Percentiles rank a stretch among this genome's conserved stretches.
Evolutionary conservation across 2,329 filamentous ascomycete species (phyloP).

Genomic region (Didymella sp.): DNA sequence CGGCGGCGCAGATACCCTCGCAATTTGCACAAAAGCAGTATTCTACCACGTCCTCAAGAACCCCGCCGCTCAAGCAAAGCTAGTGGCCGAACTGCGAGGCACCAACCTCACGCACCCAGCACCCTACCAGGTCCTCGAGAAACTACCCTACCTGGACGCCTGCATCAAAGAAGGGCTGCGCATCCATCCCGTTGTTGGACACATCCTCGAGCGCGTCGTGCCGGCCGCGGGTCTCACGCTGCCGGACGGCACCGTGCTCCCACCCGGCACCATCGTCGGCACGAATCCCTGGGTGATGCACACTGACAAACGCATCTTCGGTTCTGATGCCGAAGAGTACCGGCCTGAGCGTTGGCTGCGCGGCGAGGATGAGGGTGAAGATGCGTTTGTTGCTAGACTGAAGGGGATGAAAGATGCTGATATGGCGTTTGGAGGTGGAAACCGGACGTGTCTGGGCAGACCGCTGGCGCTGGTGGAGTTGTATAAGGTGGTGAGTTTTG

Average conservation of each 20-base stretch:
- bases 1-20: constrained; percentile 42
- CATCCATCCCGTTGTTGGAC: constrained; percentile 51
- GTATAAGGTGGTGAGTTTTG: constrained; percentile 61
- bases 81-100: constrained; percentile 34
- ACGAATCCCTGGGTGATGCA: constrained; percentile 43
- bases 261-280: constrained; percentile 44
- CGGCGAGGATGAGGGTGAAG: constrained; percentile 20
- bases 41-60: constrained; percentile 37
- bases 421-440: constrained; percentile 42
- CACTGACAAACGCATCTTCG: constrained; percentile 31
- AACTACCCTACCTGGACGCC: constrained; percentile 55
- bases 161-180: constrained; percentile 57
- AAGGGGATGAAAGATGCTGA: constrained; percentile 47
- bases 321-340: constrained; percentile 28
- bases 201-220: constrained; percentile 43
- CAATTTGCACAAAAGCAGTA: constrained; percentile 35
- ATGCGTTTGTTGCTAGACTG: constrained; percentile 28
- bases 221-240: constrained; percentile 32
- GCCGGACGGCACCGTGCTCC: constrained; percentile 32
- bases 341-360: constrained; percentile 47
- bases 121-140: constrained; percentile 26
- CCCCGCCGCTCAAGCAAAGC: constrained; percentile 27
- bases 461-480: constrained; percentile 41
- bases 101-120: constrained; percentile 28
- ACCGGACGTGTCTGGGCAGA: constrained; percentile 39